These are phyloP conservation scores for Graphilbum ipis-grandicollis DNA, from an alignment of 2,329 filamentous ascomycete species.

Conservation along the genomic window DNA sequence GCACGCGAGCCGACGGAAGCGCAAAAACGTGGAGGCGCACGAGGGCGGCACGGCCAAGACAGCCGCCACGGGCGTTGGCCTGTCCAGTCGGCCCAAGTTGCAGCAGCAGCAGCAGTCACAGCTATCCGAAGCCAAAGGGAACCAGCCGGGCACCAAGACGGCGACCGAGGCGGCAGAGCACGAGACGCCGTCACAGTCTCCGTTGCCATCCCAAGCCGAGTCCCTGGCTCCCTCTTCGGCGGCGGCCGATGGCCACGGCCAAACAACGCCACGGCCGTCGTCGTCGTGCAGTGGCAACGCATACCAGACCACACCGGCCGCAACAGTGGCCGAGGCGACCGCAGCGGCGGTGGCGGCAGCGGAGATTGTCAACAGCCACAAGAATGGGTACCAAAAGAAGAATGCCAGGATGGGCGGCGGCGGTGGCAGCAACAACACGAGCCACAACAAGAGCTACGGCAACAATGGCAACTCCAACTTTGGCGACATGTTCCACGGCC, in stretches of 20 bases:
- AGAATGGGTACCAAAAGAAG: background rate
- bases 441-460: slow-evolving; percentile 14
- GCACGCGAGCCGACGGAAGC: slow-evolving; percentile 60
- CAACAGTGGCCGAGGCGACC: slow-evolving; percentile 8
- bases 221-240: background rate
- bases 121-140: too few species aligned
- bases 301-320: slow-evolving; percentile 7
- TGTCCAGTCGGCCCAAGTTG: background rate
- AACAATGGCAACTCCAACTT: slow-evolving; percentile 13
- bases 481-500: slow-evolving; percentile 17
- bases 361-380: slow-evolving; percentile 10
- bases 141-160: too few species aligned
- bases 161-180: too few species aligned
- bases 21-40: slow-evolving; percentile 43
- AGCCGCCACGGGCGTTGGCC: slow-evolving; percentile 1
- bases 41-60: slow-evolving; percentile 12
- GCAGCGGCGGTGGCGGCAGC: slow-evolving; percentile 8
- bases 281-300: slow-evolving; percentile 6
- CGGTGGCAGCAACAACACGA: slow-evolving; percentile 14
- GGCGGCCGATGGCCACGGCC: too few species aligned
- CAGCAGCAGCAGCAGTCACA: background rate
- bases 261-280: slow-evolving; percentile 2
- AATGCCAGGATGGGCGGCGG: too few species aligned
- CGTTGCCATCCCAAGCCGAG: slow-evolving; percentile 1
- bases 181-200: background rate